Base-by-base conservation (phyloP, 441 rosid genomes). In the Croton laevigatus region DNA sequence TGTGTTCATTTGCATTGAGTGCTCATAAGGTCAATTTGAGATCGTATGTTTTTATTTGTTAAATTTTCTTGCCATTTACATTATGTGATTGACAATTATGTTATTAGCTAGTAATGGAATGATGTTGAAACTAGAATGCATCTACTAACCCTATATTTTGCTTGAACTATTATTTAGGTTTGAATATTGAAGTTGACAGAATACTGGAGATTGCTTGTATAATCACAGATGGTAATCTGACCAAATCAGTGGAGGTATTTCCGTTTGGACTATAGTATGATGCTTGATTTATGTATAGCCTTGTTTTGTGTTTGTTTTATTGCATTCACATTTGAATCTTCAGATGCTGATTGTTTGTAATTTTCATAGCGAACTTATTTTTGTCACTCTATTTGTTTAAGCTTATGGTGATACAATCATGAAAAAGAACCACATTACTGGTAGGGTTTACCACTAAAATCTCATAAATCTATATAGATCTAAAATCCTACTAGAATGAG, bases 151-250 rank as follows among this genome's bases (percentile, higher is more conserved):
- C 74, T 52, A 66, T 57, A 17, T 49, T 34, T 62, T 27, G 17
- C 51, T 8, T 71, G 6, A 59, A 52, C 40, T 65, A 45, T 52
- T 67, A 23, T 83, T 77, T 82, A 91, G 98, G 96, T 71, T 82
- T 91, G 79, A 73, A 88, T 77, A 71, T 86, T 70, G 95, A 88
- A 80, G 88, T 81, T 76, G 97, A 95, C 72, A 84, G 91, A 82
- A 89, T 95, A 80, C 78, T 95, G 77, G 99, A 95, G 85, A 95
- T 92, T 82, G 96, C 96, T 19, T 91, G 99, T 78, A 88, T 92
- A 70, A 80, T 95, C 37, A 92, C 99, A 34, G 87, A 95, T 84
- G 98, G 96, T 38, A 76, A 59, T 45, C 81, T 95, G 84, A 75
- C 80, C 69, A 91, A 85, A 74, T 82, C 90, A 53, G 79, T 87